Conservation (phyloP, 495 filamentous ascomycete species). For the Daldinia childiae region DNA sequence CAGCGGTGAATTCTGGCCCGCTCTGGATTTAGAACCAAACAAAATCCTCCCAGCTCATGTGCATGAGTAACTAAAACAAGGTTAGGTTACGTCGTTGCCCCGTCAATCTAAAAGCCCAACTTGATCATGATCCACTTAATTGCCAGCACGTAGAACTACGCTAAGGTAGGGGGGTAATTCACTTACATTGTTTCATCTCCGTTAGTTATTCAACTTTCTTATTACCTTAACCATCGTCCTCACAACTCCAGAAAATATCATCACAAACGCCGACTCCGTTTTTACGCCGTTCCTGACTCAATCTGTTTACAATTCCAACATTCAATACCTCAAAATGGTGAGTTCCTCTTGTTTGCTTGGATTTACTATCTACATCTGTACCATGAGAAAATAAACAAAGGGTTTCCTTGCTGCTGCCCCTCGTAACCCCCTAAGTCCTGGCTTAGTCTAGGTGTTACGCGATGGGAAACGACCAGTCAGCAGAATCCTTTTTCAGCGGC, state of each 20-base stretch:
- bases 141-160: conserved; percentile 34
- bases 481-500: conserved; percentile 31
- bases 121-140: conserved; percentile 34
- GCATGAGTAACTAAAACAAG: not conserved
- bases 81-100: conserved; percentile 44
- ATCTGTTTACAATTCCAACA: conserved; percentile 6
- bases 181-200: conserved; percentile 43
- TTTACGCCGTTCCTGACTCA: conserved; percentile 7
- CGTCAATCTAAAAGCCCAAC: conserved; percentile 47
- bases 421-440: conserved; percentile 38
- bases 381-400: conserved; percentile 30
- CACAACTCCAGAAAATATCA: conserved; percentile 42
- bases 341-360: conserved; percentile 19
- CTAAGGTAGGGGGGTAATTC: conserved; percentile 35
- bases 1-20: conserved; percentile 30
- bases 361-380: not conserved
- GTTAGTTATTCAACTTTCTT: conserved; percentile 34
- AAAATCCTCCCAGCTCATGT: conserved; percentile 9
- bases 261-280: conserved; percentile 34
- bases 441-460: conserved; percentile 41
- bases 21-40: conserved; percentile 22
- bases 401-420: conserved; percentile 16
- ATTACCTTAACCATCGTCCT: conserved; percentile 27
- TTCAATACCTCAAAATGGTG: conserved; percentile 26
- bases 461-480: conserved; percentile 37